phyloP scores from a whole-genome alignment of 192 early-diverging fungal species.

The Mortierella hygrophila region DNA sequence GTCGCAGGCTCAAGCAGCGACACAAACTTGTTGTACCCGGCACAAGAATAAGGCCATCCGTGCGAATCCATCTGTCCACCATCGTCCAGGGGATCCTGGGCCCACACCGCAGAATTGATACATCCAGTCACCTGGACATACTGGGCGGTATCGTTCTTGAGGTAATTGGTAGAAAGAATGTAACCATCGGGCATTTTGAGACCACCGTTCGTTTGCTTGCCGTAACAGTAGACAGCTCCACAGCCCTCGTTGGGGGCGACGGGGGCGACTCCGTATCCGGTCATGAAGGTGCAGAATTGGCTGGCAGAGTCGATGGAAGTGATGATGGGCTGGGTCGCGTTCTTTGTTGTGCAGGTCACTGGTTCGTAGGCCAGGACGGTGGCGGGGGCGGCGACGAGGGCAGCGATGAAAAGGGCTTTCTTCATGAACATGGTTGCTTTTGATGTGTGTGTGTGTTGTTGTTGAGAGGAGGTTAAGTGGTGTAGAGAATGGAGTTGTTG shows the following conservation, averaged over 20 bases:
- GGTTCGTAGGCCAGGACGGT: slow-evolving; percentile 26
- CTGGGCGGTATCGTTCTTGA: slow-evolving; percentile 11
- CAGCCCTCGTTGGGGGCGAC: slow-evolving; percentile 40
- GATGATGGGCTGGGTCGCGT: slow-evolving; percentile 16
- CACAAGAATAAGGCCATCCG: slow-evolving; percentile 54
- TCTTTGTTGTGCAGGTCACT: slow-evolving; percentile 20
- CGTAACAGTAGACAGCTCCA: slow-evolving; percentile 26
- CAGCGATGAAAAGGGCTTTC: slow-evolving; percentile 12
- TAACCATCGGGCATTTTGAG: slow-evolving; percentile 13
- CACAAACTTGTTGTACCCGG: slow-evolving; percentile 57
- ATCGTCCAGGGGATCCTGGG: slow-evolving; percentile 31
- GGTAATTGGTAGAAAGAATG: slow-evolving; percentile 20
- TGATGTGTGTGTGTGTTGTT: neutral
- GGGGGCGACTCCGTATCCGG: slow-evolving; percentile 14
- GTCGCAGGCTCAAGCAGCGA: slow-evolving; percentile 57
- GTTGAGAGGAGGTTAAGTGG: neutral
- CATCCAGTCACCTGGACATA: slow-evolving; percentile 55
- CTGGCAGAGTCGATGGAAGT: slow-evolving; percentile 11
- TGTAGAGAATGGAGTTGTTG: neutral
- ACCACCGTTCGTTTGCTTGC: neutral
- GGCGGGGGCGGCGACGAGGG: slow-evolving; percentile 15
- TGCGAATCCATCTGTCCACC: slow-evolving; percentile 59
- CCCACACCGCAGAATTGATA: slow-evolving; percentile 42
- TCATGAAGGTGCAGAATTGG: slow-evolving; percentile 39
- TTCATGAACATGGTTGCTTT: slow-evolving; percentile 14